Evolutionary conservation across 306 rosid species (phyloP).

Genomic region (Lathyrus oleraceus): DNA sequence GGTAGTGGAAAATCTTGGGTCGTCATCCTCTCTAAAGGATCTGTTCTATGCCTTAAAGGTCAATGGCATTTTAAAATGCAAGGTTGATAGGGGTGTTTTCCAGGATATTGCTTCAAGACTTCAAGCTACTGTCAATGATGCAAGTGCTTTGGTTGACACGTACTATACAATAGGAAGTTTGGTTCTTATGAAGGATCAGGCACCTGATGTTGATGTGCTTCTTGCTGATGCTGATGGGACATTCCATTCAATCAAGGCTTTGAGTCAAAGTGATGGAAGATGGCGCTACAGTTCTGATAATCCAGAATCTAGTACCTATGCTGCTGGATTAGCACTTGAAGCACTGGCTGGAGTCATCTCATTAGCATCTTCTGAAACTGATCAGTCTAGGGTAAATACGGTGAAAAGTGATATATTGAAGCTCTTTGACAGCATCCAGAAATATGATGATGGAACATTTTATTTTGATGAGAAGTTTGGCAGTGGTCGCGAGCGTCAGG

Average conservation of each 20-base stretch:
- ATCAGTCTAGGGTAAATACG: constrained; percentile 63
- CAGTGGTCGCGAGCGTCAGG: constrained; percentile 64
- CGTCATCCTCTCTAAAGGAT: constrained; percentile 61
- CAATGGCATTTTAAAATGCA: constrained; percentile 66
- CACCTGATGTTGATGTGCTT: constrained; percentile 62
- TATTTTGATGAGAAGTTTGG: constrained; percentile 86
- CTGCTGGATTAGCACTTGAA: constrained; percentile 94
- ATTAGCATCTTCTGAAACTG: constrained; percentile 81
- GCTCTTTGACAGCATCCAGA: constrained; percentile 92
- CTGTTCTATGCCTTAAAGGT: constrained; percentile 73
- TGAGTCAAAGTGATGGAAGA: constrained; percentile 99
- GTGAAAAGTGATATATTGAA: constrained; percentile 81
- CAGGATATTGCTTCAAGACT: constrained; percentile 66
- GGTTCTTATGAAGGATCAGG: constrained; percentile 78
- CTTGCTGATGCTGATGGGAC: constrained; percentile 75
- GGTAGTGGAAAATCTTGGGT: constrained; percentile 62
- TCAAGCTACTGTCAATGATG: constrained; percentile 57
- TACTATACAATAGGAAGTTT: constrained; percentile 76
- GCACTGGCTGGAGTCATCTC: constrained; percentile 87
- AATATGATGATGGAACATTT: constrained; percentile 88
- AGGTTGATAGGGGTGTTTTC: constrained; percentile 47
- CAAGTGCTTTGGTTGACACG: constrained; percentile 66
- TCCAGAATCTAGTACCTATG: constrained; percentile 92
- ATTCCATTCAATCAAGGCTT: constrained; percentile 86
- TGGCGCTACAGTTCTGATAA: no score